A percentile compares a stretch with the other conserved stretches of the same genome.
Evolutionary conservation across 2,329 filamentous ascomycete species (phyloP).

Genomic region (Fusarium nematophilum): DNA sequence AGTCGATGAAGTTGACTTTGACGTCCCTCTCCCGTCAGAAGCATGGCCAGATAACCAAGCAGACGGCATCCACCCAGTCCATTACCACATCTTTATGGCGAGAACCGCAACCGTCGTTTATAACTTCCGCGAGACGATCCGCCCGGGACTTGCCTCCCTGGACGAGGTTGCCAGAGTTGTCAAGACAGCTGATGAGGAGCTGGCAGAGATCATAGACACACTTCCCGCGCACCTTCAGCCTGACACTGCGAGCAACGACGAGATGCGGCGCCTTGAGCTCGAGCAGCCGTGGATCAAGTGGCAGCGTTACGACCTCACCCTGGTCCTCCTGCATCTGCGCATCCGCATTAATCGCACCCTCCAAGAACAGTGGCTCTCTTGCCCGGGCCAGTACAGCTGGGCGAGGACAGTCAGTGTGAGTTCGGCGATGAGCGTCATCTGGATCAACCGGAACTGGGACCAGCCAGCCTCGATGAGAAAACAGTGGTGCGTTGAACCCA

Average conservation of each 20-base stretch:
- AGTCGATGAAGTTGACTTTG: slow-evolving; percentile 12
- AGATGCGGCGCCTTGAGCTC: slow-evolving; percentile 7
- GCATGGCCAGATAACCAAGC: background rate
- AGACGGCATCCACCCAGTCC: slow-evolving; percentile 16
- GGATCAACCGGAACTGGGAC: slow-evolving; percentile 27
- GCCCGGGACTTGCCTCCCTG: background rate
- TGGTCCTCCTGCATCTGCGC: slow-evolving; percentile 21
- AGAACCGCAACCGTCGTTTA: slow-evolving; percentile 8
- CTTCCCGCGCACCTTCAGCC: slow-evolving; percentile 11
- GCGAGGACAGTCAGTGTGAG: slow-evolving; percentile 18
- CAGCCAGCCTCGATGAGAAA: slow-evolving; percentile 21
- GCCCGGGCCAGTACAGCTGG: slow-evolving; percentile 8
- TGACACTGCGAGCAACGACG: slow-evolving; percentile 4
- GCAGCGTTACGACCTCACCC: slow-evolving; percentile 23
- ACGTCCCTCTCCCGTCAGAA: slow-evolving; percentile 1
- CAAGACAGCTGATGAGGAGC: slow-evolving; percentile 7
- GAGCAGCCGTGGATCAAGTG: slow-evolving; percentile 25
- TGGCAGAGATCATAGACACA: slow-evolving; percentile 13
- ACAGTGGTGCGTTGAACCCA: slow-evolving; percentile 12
- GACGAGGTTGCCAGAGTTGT: slow-evolving; percentile 2
- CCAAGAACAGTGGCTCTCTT: slow-evolving; percentile 16
- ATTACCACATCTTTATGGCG: slow-evolving; percentile 22
- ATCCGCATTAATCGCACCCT: slow-evolving; percentile 18
- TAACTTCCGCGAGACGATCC: slow-evolving; percentile 7
- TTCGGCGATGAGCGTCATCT: slow-evolving; percentile 18